A percentile compares a stretch with the other conserved stretches of the same genome.
Evolutionary conservation across 768 basidiomycete species (phyloP).

Genomic region (Kwoniella europaea): DNA sequence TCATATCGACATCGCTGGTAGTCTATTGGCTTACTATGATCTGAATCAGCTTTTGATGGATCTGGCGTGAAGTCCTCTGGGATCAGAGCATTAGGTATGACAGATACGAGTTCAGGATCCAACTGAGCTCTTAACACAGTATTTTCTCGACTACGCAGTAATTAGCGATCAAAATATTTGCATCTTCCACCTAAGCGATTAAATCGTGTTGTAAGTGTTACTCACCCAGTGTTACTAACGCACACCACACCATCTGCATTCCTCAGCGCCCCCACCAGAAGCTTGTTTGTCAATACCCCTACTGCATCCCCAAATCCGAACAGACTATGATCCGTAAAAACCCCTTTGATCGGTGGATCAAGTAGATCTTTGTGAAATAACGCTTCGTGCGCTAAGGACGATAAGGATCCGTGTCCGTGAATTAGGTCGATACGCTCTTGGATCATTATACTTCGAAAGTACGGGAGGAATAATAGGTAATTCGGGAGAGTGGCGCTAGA

Average conservation of each 20-base stretch:
- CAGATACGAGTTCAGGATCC: slow-evolving; percentile 74
- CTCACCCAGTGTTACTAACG: slow-evolving; percentile 93
- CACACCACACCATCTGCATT: slow-evolving; percentile 95
- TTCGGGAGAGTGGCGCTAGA: slow-evolving; percentile 93
- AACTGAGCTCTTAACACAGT: slow-evolving; percentile 86
- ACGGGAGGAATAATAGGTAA: slow-evolving; percentile 89
- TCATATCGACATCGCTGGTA: background rate
- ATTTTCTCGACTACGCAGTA: slow-evolving; percentile 82
- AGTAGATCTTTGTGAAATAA: slow-evolving; percentile 86
- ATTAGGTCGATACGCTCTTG: slow-evolving; percentile 84
- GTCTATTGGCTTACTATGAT: slow-evolving; percentile 62
- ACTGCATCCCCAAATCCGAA: slow-evolving; percentile 98
- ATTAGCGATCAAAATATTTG: background rate
- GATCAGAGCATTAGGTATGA: slow-evolving; percentile 91
- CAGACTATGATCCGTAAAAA: slow-evolving; percentile 95
- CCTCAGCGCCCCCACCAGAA: slow-evolving; percentile 79
- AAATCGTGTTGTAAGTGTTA: background rate
- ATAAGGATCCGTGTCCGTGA: slow-evolving; percentile 90
- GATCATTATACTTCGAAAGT: slow-evolving; percentile 83
- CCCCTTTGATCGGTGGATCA: slow-evolving; percentile 68
- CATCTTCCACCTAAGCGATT: background rate
- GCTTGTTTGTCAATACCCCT: slow-evolving; percentile 95
- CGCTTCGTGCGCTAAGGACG: slow-evolving; percentile 87
- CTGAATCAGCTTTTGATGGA: slow-evolving; percentile 50
- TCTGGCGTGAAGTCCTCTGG: slow-evolving; percentile 82